Percentiles rank a stretch among this genome's conserved stretches.
These are phyloP conservation scores for Pyrenula massariospora DNA, from an alignment of 495 filamentous ascomycete species.

Conservation along the genomic window DNA sequence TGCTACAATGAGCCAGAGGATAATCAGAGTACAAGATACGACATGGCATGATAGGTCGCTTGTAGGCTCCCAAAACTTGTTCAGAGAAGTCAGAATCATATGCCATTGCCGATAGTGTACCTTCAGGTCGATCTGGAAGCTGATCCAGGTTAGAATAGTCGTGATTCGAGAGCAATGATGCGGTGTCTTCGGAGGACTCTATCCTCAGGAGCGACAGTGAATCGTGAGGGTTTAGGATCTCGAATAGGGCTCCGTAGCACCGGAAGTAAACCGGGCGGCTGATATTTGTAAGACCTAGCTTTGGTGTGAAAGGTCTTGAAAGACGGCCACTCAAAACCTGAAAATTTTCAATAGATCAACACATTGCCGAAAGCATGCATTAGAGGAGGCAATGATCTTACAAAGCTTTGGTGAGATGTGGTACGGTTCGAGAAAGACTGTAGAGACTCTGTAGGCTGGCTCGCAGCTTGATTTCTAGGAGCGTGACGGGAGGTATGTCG, in stretches of 20 bases:
- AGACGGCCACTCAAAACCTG: background rate
- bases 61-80: background rate
- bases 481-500: no score
- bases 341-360: no score
- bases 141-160: background rate
- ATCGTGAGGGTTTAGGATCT: background rate
- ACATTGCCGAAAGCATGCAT: no score
- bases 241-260: background rate
- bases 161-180: no score
- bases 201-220: background rate
- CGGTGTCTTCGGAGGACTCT: background rate
- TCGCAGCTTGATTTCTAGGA: no score
- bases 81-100: no score
- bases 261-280: background rate
- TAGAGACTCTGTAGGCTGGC: no score
- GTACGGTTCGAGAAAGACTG: no score
- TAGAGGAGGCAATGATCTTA: no score
- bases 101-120: no score
- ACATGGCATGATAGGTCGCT: background rate
- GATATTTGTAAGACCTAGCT: background rate
- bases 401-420: no score
- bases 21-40: background rate
- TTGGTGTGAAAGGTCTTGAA: background rate
- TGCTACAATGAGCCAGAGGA: background rate
- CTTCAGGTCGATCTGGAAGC: background rate